These are phyloP conservation scores for Tausonia pullulans DNA, from an alignment of 1,284 basidiomycete species.

Conservation along the genomic window DNA sequence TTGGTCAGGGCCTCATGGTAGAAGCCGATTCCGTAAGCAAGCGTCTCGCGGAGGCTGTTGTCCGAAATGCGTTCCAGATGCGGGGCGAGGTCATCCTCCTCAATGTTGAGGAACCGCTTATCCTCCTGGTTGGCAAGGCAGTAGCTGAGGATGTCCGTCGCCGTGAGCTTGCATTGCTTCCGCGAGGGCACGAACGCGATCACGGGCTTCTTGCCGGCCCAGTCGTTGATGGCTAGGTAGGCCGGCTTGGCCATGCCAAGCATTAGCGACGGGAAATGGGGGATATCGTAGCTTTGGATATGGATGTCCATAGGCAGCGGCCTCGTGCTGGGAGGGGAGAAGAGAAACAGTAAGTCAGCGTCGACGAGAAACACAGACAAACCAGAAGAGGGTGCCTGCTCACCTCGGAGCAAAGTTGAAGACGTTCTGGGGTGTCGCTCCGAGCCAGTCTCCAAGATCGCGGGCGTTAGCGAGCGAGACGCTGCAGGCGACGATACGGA, in stretches of 20 bases:
- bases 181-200: conserved; percentile 89
- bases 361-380: conserved; percentile 10
- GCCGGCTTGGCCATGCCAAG: conserved; percentile 98
- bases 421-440: conserved; percentile 78
- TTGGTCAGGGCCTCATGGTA: conserved; percentile 89
- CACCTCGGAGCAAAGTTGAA: conserved; percentile 95
- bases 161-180: conserved; percentile 84
- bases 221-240: conserved; percentile 84
- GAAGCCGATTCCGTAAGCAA: conserved; percentile 86
- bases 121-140: conserved; percentile 77
- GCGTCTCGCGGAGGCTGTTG: conserved; percentile 60
- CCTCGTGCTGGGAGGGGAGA: conserved; percentile 51
- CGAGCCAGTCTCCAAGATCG: conserved; percentile 97
- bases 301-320: conserved; percentile 96
- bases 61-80: conserved; percentile 81
- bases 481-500: conserved; percentile 81
- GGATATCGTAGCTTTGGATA: conserved; percentile 85
- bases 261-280: conserved; percentile 97
- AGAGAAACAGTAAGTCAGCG: neutral
- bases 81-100: conserved; percentile 66
- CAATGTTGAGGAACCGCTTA: conserved; percentile 83
- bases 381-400: conserved; percentile 17
- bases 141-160: conserved; percentile 82
- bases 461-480: conserved; percentile 93
- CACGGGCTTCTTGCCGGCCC: conserved; percentile 74